Conservation (phyloP, 306 rosid genomes). For the Mimosa bimucronata region DNA sequence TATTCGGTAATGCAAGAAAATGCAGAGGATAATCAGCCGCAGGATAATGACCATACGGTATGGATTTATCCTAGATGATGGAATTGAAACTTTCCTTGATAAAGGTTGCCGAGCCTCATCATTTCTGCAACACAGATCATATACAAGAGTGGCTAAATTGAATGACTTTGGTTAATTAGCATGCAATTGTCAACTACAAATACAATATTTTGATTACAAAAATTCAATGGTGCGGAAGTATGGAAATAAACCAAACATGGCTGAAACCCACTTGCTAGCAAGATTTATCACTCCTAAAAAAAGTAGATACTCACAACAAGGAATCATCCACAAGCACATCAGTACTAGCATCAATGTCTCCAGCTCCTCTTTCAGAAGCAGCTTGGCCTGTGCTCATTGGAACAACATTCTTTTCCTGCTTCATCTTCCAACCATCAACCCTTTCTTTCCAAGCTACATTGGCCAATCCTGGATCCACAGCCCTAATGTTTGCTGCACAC, state of each 20-base stretch:
- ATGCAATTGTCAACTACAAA: background rate
- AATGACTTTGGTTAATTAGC: background rate
- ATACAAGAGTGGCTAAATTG: background rate
- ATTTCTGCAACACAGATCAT: slow-evolving; percentile 58
- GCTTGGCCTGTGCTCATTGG: slow-evolving; percentile 91
- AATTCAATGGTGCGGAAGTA: background rate
- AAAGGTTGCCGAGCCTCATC: slow-evolving; percentile 98
- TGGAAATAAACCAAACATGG: background rate
- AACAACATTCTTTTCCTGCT: slow-evolving; percentile 78
- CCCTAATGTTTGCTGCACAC: slow-evolving; percentile 72
- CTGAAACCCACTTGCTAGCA: background rate
- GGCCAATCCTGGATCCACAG: slow-evolving; percentile 73
- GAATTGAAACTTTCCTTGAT: slow-evolving; percentile 90
- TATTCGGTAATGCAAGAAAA: slow-evolving; percentile 92
- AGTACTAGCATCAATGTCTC: slow-evolving; percentile 86
- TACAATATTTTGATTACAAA: slow-evolving; percentile 15
- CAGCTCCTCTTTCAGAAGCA: slow-evolving; percentile 83
- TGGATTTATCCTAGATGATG: slow-evolving; percentile 92
- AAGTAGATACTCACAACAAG: slow-evolving; percentile 60
- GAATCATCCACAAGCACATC: slow-evolving; percentile 88
- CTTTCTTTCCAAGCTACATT: slow-evolving; percentile 99
- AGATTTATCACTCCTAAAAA: background rate
- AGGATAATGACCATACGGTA: slow-evolving; percentile 91
- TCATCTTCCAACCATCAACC: slow-evolving; percentile 99
- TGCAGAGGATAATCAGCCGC: slow-evolving; percentile 74